Evolutionary conservation across 345 rosid genomes (phyloP), one percentile per base, ranked within the genome.

Genomic region (Sisymbrium altissimum): DNA sequence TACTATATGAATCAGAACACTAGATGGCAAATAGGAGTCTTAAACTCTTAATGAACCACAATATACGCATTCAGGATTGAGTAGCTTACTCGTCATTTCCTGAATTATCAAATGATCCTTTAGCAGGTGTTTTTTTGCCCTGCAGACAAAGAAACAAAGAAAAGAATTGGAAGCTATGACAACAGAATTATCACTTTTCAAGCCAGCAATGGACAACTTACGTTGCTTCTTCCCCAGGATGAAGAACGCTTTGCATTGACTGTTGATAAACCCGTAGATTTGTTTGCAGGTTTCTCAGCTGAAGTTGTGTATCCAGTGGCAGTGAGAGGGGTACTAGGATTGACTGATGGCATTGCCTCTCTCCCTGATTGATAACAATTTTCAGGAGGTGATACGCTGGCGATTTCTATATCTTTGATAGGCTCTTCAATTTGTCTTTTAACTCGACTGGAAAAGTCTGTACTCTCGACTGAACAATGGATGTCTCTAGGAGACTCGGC

Each of bases 41-140:
- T n/a, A n/a, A 49, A 57, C 18, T 60, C 63, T 14, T 39, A 14
- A 12, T 30, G 35, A 21, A n/a, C 17, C 33, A 43, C 19, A 41
- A 25, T 61, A 52, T 32, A 65, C 33, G 64, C 33, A 78, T 66
- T 29, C 50, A 50, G 58, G 50, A 49, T 8, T 44, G 49, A 77
- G 44, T 46, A 78, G 81, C 97, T 86, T 86, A 94, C 98, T 94
- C 98, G 75, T 94, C 98, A 85, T 91, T 96, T 58, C 92, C 97
- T 27, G 97, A 89, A 79, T 83, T 85, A 83, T 89, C 98, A 79
- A 94, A 86, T 30, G 97, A 91, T 60, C 91, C 98, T 81, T 84
- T 79, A 44, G 92, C 87, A 3, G 89, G 89, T 69, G 97, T 87
- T 85, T 91, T 71, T 18, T 71, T 72, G 7, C 80, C 76, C 80